phyloP scores from a whole-genome alignment of 805 yeast genomes.

The Candida mattraensis region DNA sequence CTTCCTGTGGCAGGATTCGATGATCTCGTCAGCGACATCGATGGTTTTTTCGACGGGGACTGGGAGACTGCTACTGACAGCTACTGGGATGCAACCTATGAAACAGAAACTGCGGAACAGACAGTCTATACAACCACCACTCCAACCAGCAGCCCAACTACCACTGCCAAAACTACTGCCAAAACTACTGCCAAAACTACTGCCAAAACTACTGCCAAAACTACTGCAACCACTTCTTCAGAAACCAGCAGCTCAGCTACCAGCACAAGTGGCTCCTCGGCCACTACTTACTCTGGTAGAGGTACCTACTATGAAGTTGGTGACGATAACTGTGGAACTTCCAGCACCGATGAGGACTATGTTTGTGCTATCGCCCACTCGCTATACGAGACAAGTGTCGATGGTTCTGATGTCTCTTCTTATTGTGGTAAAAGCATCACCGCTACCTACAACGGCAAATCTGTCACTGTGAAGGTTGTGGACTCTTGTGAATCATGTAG shows the following conservation, averaged over 20 bases:
- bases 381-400: slow-evolving; percentile 34
- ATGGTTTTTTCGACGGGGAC: background rate
- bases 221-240: slow-evolving; percentile 5
- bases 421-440: slow-evolving; percentile 52
- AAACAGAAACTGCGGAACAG: slow-evolving; percentile 1
- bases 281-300: slow-evolving; percentile 36
- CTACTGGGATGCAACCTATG: slow-evolving; percentile 1
- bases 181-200: slow-evolving; percentile 3
- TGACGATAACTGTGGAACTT: slow-evolving; percentile 51
- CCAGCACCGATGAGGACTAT: slow-evolving; percentile 39
- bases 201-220: slow-evolving; percentile 6
- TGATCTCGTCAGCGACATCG: background rate
- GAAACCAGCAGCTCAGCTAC: no score
- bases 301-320: slow-evolving; percentile 51
- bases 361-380: slow-evolving; percentile 51
- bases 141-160: slow-evolving; percentile 7
- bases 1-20: slow-evolving; percentile 6
- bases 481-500: slow-evolving; percentile 54
- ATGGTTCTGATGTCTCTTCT: slow-evolving; percentile 31
- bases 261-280: background rate
- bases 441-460: slow-evolving; percentile 46
- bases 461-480: slow-evolving; percentile 52
- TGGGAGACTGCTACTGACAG: background rate
- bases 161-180: slow-evolving; percentile 8
- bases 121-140: slow-evolving; percentile 2